Conservation (phyloP, 768 basidiomycete genomes). For the Boletus barrowsii region DNA sequence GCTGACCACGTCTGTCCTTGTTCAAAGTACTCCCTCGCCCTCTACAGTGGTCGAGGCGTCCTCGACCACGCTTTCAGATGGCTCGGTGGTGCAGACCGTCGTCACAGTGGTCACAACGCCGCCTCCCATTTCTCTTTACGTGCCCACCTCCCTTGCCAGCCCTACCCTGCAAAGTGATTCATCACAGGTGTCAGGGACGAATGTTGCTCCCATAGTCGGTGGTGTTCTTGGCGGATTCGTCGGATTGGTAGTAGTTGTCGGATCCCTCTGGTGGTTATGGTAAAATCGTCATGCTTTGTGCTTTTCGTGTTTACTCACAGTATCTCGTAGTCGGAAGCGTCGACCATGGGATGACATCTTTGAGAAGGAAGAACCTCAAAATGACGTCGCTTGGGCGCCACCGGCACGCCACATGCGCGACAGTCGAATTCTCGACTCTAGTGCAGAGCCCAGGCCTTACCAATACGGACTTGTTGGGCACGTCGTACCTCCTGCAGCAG, state of each 20-base stretch:
- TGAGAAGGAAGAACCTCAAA: constrained; percentile 37
- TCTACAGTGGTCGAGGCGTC: constrained; percentile 29
- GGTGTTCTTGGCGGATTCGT: constrained; percentile 55
- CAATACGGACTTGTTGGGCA: constrained; percentile 62
- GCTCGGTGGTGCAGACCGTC: constrained; percentile 35
- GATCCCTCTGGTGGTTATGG: constrained; percentile 50
- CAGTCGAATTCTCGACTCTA: constrained; percentile 29
- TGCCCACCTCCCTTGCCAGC: constrained; percentile 13
- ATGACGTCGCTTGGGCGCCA: constrained; percentile 23
- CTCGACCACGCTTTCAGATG: constrained; percentile 40
- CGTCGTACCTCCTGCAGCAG: constrained; percentile 27
- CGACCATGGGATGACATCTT: constrained; percentile 51
- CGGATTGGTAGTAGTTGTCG: constrained; percentile 44
- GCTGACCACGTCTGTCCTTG: constrained; percentile 24
- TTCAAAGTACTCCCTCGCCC: constrained; percentile 32
- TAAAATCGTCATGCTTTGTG: constrained; percentile 25
- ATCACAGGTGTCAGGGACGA: constrained; percentile 21
- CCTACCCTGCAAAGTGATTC: constrained; percentile 16
- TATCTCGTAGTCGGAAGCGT: constrained; percentile 39
- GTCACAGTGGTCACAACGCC: constrained; percentile 39
- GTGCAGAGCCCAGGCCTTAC: constrained; percentile 52
- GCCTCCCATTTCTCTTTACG: constrained; percentile 31
- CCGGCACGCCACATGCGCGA: constrained; percentile 19
- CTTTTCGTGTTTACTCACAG: constrained; percentile 9
- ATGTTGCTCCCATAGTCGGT: constrained; percentile 49